Percentiles rank a stretch among this genome's conserved stretches.
Evolutionary conservation across 176 grass and related monocot genomes (phyloP).

Genomic region (Oryza brachyantha): DNA sequence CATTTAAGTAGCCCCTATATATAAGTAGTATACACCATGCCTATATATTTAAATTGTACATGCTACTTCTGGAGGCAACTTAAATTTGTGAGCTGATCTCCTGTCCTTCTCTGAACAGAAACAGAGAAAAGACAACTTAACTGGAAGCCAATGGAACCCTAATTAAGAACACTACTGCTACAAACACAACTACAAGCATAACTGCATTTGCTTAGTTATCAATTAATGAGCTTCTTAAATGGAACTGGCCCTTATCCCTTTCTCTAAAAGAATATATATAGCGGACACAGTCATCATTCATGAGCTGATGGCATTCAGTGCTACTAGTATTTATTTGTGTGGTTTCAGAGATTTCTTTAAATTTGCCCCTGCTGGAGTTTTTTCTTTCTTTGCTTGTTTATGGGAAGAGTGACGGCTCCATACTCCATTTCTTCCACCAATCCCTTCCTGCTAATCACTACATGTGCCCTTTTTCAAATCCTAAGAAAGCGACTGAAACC

Average conservation of each 20-base stretch:
- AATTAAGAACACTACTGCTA: not conserved
- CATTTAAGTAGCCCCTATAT: not conserved
- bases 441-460: not conserved
- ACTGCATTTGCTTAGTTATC: not conserved
- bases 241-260: slow-evolving; percentile 19
- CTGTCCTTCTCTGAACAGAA: not conserved
- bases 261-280: slow-evolving; percentile 13
- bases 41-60: not conserved
- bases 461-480: slow-evolving; percentile 18
- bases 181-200: not conserved
- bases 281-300: slow-evolving; percentile 20
- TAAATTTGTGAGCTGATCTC: not conserved
- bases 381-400: slow-evolving; percentile 19
- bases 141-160: not conserved
- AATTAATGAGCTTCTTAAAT: slow-evolving; percentile 31
- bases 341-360: not conserved
- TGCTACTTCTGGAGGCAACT: not conserved
- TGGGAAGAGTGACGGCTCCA: slow-evolving; percentile 56
- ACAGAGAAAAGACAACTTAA: not conserved
- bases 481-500: slow-evolving; percentile 48
- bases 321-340: not conserved
- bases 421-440: slow-evolving; percentile 40
- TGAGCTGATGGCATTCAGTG: slow-evolving; percentile 13
- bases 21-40: not conserved
- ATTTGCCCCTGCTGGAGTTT: not conserved